phyloP scores from a whole-genome alignment of 2,329 filamentous ascomycete genomes.

The Cryphonectria japonica region DNA sequence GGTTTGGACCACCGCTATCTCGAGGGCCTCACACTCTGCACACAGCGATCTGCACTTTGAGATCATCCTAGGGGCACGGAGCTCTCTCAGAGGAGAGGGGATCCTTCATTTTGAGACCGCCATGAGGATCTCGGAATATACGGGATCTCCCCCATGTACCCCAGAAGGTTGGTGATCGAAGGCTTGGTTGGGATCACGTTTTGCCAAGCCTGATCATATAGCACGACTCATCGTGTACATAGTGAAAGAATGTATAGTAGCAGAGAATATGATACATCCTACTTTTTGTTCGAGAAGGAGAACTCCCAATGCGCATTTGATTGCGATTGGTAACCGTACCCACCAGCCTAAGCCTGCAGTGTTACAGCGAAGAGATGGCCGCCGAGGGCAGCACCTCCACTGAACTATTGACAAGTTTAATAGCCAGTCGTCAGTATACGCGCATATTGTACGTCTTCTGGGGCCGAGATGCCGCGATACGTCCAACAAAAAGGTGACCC shows the following conservation, averaged over 20 bases:
- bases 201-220: neutral
- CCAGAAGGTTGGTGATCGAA: neutral
- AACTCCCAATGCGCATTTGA: neutral
- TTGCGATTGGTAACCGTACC: constrained; percentile 1
- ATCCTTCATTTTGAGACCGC: neutral
- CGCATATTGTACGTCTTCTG: neutral
- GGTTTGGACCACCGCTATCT: neutral
- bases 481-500: neutral
- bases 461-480: constrained; percentile 2
- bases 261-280: neutral
- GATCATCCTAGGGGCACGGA: neutral
- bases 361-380: neutral
- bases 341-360: neutral
- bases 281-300: neutral
- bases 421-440: constrained; percentile 7
- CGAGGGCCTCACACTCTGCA: neutral
- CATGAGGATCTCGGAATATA: neutral
- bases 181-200: neutral
- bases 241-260: neutral
- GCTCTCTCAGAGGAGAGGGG: neutral
- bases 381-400: neutral
- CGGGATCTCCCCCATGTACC: neutral
- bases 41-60: neutral
- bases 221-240: neutral
- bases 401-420: constrained; percentile 4